Base-by-base conservation (phyloP, 2,329 filamentous ascomycete genomes). In the Myriosclerotinia duriaeana region DNA sequence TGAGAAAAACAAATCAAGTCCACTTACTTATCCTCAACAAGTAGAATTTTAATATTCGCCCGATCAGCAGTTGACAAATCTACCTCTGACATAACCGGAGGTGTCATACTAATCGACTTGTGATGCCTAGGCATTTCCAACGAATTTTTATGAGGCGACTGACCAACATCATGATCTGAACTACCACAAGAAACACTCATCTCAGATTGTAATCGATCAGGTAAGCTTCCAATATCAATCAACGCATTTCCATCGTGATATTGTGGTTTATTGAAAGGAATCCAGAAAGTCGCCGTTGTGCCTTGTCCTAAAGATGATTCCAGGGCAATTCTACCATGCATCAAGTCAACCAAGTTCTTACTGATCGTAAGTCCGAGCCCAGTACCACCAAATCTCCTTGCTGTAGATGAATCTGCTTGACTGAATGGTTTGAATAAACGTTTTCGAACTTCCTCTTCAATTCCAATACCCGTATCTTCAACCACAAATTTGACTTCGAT, bases 351-450 rank as follows among this genome's bases (percentile, higher is more conserved):
- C 7, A 93, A 80, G 69, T 92, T 92, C 77, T 93, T 93, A 78
- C 87, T 91, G 71, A 94, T 94, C 1, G 90, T 92, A 69, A 94
- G 78, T 0, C 91, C 91, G 0, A 94, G 79, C 1, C 90, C 91
- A 1, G 90, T 93, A 0, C 91, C 91, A 50, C 90, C 90, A 75
- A 92, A 93, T n/a, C 87, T 84, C 64, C 90, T 82, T 22, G 90
- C 90, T 0, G 91, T 93, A 4, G 90, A 93, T 1, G 90, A 87
- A 74, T 94, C 91, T 5, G 90, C 91, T 76, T 95, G 91, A 68
- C 87, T 91, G 76, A 94, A 95, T 0, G 91, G 91, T 70, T 89
- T 88, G 78, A 94, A 95, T 0, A 94, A 80, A 48, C 84, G 84
- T 72, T 87, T 87, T 22, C 87, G 84, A 6, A 93, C 89, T 66